phyloP scores from a whole-genome alignment of 2,329 filamentous ascomycete genomes.

The Cryphonectria carpinicola region DNA sequence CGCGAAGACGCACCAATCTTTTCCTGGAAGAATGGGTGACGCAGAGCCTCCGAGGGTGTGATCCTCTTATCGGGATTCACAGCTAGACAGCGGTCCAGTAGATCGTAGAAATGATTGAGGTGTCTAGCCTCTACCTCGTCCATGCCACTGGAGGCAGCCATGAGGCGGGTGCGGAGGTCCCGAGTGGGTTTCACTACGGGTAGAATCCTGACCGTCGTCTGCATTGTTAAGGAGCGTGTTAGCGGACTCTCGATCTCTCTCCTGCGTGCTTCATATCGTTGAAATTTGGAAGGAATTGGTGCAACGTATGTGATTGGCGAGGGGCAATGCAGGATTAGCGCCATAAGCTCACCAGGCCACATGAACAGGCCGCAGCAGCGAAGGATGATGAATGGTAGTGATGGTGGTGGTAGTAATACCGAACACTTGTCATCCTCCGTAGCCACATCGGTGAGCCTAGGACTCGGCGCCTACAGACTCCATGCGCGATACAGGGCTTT shows the following conservation, averaged over 20 bases:
- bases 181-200: conserved; percentile 75
- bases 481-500: conserved; percentile 2
- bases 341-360: conserved; percentile 18
- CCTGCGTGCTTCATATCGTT: conserved; percentile 6
- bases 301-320: conserved; percentile 12
- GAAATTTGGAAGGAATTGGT: conserved; percentile 17
- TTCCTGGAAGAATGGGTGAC: conserved; percentile 80
- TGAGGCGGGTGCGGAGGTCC: conserved; percentile 80
- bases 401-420: conserved; percentile 7
- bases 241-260: conserved; percentile 21
- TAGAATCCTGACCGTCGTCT: conserved; percentile 71
- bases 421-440: conserved; percentile 10
- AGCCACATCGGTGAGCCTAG: conserved; percentile 16
- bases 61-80: conserved; percentile 93
- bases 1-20: conserved; percentile 35
- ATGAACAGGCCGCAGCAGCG: conserved; percentile 20
- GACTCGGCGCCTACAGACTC: conserved; percentile 21
- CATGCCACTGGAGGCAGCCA: conserved; percentile 74
- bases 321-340: neutral
- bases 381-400: conserved; percentile 18
- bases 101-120: conserved; percentile 80
- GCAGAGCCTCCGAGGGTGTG: conserved; percentile 82
- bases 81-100: conserved; percentile 84
- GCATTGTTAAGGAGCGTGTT: conserved; percentile 31
- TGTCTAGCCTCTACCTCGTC: conserved; percentile 76